phyloP scores from a whole-genome alignment of 2,329 filamentous ascomycete species.

The Fusarium nygamai region DNA sequence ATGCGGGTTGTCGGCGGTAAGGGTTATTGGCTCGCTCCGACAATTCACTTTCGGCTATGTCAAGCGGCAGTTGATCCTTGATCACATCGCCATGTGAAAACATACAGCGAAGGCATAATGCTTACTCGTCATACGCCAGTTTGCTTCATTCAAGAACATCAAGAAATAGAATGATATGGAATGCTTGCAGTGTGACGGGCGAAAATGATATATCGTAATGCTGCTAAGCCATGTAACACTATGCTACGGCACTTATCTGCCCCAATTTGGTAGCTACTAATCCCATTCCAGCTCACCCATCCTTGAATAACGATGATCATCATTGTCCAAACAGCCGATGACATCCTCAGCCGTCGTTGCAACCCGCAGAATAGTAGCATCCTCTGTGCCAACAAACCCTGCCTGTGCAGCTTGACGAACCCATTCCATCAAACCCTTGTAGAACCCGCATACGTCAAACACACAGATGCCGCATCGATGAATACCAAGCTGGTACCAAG shows the following conservation, averaged over 20 bases:
- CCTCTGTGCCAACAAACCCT: background rate
- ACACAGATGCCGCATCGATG: background rate
- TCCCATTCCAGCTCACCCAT: background rate
- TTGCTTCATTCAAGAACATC: background rate
- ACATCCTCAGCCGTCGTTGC: background rate
- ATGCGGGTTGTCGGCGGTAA: background rate
- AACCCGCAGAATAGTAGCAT: background rate
- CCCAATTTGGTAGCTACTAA: background rate
- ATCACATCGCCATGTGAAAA: background rate
- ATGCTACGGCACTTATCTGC: too few relatives aligned
- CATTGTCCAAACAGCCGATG: background rate
- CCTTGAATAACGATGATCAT: background rate
- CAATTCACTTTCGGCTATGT: background rate
- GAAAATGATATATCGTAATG: background rate
- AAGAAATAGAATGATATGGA: background rate
- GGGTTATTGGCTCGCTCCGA: background rate
- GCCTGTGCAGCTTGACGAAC: background rate
- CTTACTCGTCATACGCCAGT: rapidly evolving
- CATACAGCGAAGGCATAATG: background rate
- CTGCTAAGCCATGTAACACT: background rate
- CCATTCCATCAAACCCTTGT: background rate
- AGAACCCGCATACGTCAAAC: background rate
- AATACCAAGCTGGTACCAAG: background rate
- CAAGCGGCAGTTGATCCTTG: background rate
- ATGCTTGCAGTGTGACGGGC: background rate